Evolutionary conservation across 192 early-diverging fungal species (phyloP).

Genomic region (Coemansia sp.): DNA sequence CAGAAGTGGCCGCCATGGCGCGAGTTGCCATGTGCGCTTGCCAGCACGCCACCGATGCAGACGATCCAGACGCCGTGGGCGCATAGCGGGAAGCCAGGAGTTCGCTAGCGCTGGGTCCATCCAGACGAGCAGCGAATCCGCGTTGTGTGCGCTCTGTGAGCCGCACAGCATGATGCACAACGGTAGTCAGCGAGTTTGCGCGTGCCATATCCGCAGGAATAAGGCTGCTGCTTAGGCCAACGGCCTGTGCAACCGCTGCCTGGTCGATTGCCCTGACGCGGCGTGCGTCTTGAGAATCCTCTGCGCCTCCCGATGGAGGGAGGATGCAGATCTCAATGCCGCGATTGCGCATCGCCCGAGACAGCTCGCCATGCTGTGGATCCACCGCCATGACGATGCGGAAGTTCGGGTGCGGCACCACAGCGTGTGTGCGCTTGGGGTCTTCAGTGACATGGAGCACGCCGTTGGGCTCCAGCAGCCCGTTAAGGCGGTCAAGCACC

Average conservation of each 20-base stretch:
- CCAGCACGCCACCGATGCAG: conserved; percentile 26
- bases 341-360: conserved; percentile 96
- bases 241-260: conserved; percentile 9
- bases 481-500: conserved; percentile 94
- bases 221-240: conserved; percentile 19
- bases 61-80: conserved; percentile 17
- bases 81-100: background rate
- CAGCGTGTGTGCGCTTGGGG: conserved; percentile 61
- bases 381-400: conserved; percentile 96
- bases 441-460: conserved; percentile 89
- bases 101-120: background rate
- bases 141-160: conserved; percentile 46
- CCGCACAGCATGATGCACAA: conserved; percentile 40
- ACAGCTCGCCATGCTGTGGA: conserved; percentile 89
- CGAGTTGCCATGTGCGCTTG: conserved; percentile 18
- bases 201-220: background rate
- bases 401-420: conserved; percentile 87
- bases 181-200: conserved; percentile 7
- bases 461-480: conserved; percentile 88
- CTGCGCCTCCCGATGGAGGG: background rate
- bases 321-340: conserved; percentile 83
- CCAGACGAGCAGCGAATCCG: conserved; percentile 14
- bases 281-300: background rate
- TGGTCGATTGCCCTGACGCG: conserved; percentile 9
- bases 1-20: background rate